Evolutionary conservation across 805 yeast species (phyloP), one percentile per base, ranked within the genome.

Genomic region (Spathaspora sp.): DNA sequence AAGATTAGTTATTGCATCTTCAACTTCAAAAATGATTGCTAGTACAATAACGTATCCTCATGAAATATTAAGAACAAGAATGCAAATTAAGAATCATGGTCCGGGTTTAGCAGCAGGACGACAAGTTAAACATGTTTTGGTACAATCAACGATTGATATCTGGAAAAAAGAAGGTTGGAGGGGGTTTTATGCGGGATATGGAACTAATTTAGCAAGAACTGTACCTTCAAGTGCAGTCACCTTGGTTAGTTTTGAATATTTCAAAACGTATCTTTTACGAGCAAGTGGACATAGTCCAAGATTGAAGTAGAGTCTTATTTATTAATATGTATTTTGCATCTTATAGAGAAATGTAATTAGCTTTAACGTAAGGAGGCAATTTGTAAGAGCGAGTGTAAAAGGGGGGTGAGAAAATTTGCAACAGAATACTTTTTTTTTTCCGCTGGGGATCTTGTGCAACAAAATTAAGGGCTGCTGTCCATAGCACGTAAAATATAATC

Each of bases 141-240:
- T 70, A 53, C 52, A 64, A 23, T 69, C 76, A 14, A 63, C 79
- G 17, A 54, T 58, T 39, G 63, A 70, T 12, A 77, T 87, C 46
- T 80, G 77, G 62, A 57, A 62, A 52, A 81, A 77, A 49, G 97
- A 92, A 64, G 97, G 97, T 2, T 55, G 86, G 49, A 67, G 76
- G 38, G 97, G 94, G 2, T 93, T 90, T 65, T 94, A 94, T 64
- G 85, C 94, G 1, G 99, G 99, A 0, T 87, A 92, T 60, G 77
- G 84, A 0, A 85, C 96, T 18, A 94, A 94, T 63, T 71, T 94
- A 61, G 81, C 89, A 29, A 76, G 99, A 59, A 94, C 99, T 0
- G 89, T 93, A 0, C 99, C 99, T 3, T 92, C 97, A 1, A 82
- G 91, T 59, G 97, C 97, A 1, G 89, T 93, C n/a, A 94, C 99